phyloP scores from a whole-genome alignment of 768 basidiomycete species.

The Megacollybia marginata region DNA sequence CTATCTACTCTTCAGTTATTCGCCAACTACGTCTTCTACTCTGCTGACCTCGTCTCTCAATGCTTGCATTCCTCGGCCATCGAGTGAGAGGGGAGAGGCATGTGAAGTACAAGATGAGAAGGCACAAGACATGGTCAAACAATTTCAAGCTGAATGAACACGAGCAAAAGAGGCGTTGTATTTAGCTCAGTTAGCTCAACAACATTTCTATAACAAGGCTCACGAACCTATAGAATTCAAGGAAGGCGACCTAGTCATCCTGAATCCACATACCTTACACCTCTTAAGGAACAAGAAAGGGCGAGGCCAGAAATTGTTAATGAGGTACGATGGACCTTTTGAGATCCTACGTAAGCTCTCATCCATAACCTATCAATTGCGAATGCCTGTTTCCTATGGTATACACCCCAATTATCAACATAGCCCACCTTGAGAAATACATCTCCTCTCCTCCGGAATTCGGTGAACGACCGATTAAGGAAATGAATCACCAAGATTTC shows the following conservation, averaged over 20 bases:
- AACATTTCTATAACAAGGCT: conserved; percentile 5
- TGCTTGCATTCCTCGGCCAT: no score
- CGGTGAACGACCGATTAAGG: conserved; percentile 1
- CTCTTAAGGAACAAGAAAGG: conserved; percentile 10
- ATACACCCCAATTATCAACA: conserved; percentile 20
- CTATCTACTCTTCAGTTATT: conserved; percentile 19
- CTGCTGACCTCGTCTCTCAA: no score
- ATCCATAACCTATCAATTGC: conserved; percentile 13
- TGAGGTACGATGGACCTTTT: conserved; percentile 15
- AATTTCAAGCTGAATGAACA: neutral
- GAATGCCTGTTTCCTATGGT: conserved; percentile 12
- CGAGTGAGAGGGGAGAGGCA: neutral
- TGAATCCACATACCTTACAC: conserved; percentile 15
- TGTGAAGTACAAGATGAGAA: no score
- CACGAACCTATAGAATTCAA: conserved; percentile 11
- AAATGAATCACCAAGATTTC: conserved; percentile 6
- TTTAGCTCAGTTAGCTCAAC: neutral
- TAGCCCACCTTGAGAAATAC: no score
- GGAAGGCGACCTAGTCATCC: no score
- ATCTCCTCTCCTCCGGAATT: no score
- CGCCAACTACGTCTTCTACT: conserved; percentile 11
- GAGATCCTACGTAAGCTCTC: conserved; percentile 14
- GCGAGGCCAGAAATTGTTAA: no score
- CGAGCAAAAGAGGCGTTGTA: no score
- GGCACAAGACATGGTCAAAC: neutral